phyloP scores from a whole-genome alignment of 768 basidiomycete species.

The Boletellus sp. region DNA sequence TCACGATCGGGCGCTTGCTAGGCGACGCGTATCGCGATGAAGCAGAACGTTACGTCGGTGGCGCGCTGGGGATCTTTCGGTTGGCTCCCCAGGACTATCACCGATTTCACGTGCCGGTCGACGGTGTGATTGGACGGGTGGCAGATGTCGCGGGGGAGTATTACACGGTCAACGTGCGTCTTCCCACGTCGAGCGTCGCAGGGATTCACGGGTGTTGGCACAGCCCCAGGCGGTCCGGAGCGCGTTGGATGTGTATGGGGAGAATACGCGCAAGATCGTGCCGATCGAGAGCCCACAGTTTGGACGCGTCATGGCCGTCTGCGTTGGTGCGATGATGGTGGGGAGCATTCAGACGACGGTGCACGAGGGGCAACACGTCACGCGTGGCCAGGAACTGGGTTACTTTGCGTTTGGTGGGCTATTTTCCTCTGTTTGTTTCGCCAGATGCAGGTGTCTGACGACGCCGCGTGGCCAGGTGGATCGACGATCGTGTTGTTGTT shows the following conservation, averaged over 20 bases:
- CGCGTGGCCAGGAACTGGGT: slow-evolving; percentile 85
- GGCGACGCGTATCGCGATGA: slow-evolving; percentile 74
- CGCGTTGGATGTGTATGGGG: slow-evolving; percentile 87
- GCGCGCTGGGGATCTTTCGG: slow-evolving; percentile 85
- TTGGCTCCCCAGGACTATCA: slow-evolving; percentile 96
- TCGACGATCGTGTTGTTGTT: slow-evolving; percentile 91
- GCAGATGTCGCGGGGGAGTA: slow-evolving; percentile 86
- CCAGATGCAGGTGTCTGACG: not conserved
- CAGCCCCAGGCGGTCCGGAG: slow-evolving; percentile 93
- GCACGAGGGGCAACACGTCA: slow-evolving; percentile 75
- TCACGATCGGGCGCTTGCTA: slow-evolving; percentile 73
- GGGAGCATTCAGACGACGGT: slow-evolving; percentile 87
- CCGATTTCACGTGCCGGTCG: slow-evolving; percentile 86
- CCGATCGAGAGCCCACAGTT: slow-evolving; percentile 88
- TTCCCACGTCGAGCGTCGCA: slow-evolving; percentile 1
- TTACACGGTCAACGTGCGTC: slow-evolving; percentile 90
- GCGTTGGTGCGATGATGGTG: slow-evolving; percentile 94
- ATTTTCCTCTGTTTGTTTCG: not conserved
- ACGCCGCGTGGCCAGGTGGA: slow-evolving; percentile 50
- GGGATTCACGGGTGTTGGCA: not conserved
- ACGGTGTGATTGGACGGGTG: slow-evolving; percentile 80
- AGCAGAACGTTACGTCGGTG: slow-evolving; percentile 69
- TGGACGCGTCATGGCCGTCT: slow-evolving; percentile 89
- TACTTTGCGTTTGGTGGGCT: slow-evolving; percentile 90
- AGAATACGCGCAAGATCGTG: slow-evolving; percentile 90